Conservation (phyloP, 2,329 filamentous ascomycete species). For the Raffaelea ambrosiae region DNA sequence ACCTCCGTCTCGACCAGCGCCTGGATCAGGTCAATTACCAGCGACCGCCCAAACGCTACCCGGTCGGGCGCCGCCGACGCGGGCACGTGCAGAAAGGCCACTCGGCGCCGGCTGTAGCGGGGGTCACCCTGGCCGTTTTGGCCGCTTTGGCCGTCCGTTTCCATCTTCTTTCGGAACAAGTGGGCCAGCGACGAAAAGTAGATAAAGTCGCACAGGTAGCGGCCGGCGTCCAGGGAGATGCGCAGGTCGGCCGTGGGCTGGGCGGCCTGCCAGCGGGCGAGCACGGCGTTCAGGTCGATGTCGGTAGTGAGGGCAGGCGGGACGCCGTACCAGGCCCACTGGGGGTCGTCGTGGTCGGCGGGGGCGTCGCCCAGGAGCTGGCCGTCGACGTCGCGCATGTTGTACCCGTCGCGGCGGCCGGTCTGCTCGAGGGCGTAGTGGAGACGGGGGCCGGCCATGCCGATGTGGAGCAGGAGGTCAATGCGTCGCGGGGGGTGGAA, state of each 20-base stretch:
- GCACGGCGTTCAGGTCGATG: constrained; percentile 48
- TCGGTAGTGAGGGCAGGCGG: constrained; percentile 49
- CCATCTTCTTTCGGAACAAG: constrained; percentile 35
- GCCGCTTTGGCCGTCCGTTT: background rate
- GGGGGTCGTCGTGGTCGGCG: constrained; percentile 24
- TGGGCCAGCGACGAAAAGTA: constrained; percentile 62
- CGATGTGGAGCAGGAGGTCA: constrained; percentile 68
- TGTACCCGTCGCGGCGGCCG: constrained; percentile 65
- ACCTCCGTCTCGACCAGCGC: constrained; percentile 46
- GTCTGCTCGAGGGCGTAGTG: constrained; percentile 64
- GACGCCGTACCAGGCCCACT: constrained; percentile 46
- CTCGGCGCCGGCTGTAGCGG: constrained; percentile 28
- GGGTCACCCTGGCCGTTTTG: too few species aligned
- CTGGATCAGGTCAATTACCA: constrained; percentile 46
- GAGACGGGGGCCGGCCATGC: constrained; percentile 60
- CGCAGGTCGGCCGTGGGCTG: constrained; percentile 39
- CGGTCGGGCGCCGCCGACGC: constrained; percentile 41
- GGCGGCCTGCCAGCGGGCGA: constrained; percentile 44
- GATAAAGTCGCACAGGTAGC: constrained; percentile 71
- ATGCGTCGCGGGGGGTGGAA: constrained; percentile 23
- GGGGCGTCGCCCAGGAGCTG: constrained; percentile 43
- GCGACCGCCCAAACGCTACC: constrained; percentile 39
- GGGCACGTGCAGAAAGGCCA: constrained; percentile 68
- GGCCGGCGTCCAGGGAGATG: constrained; percentile 61
- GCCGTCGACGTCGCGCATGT: constrained; percentile 61